Evolutionary conservation across 805 yeast genomes (phyloP).

Genomic region (Wickerhamomyces alni): DNA sequence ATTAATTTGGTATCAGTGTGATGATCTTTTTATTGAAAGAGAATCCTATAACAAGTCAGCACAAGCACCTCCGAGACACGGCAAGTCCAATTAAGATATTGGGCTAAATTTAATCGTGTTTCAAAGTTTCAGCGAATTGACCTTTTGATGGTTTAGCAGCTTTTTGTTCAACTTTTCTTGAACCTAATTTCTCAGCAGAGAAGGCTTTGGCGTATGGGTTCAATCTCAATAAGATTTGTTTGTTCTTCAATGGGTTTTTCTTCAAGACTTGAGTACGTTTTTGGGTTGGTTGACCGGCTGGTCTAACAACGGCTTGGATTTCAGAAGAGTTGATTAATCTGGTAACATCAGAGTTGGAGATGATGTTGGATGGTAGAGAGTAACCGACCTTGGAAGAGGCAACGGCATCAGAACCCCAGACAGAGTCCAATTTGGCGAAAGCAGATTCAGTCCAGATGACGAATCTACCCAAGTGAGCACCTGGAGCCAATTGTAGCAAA

Average conservation of each 20-base stretch:
- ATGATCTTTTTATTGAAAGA: too few relatives aligned
- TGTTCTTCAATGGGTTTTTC: constrained; percentile 99
- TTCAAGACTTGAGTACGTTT: constrained; percentile 93
- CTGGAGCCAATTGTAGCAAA: constrained; percentile 98
- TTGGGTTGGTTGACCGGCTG: constrained; percentile 90
- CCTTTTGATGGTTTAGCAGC: constrained; percentile 66
- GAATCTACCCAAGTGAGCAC: constrained; percentile 99
- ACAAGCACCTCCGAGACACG: not conserved
- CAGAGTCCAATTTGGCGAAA: constrained; percentile 90
- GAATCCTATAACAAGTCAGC: not conserved
- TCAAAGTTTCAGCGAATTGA: constrained; percentile 62
- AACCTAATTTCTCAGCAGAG: constrained; percentile 86
- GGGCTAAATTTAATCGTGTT: constrained; percentile 42
- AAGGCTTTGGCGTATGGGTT: constrained; percentile 99
- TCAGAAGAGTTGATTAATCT: constrained; percentile 98
- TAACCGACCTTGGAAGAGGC: constrained; percentile 81
- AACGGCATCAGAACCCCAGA: constrained; percentile 92
- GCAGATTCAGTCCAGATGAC: constrained; percentile 99
- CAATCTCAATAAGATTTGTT: constrained; percentile 94
- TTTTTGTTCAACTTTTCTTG: constrained; percentile 64
- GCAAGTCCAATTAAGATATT: not conserved
- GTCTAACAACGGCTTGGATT: constrained; percentile 94
- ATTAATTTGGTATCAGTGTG: too few relatives aligned
- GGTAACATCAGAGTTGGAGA: constrained; percentile 92
- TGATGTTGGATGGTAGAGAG: constrained; percentile 90